phyloP scores from a whole-genome alignment of 2,329 filamentous ascomycete species.

The Pseudopithomyces maydicus region DNA sequence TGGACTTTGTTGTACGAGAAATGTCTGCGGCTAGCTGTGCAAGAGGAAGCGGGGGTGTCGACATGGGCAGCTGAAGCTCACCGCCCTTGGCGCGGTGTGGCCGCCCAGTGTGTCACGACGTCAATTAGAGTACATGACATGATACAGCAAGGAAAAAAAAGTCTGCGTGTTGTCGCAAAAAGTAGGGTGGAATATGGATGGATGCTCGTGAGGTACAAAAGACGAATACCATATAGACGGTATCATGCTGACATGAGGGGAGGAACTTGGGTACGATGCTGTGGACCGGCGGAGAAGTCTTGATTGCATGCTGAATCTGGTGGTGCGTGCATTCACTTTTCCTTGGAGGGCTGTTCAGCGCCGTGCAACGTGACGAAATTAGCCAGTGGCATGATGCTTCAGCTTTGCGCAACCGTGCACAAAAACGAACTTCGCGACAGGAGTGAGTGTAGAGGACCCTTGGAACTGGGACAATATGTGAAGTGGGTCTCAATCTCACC shows the following conservation, averaged over 20 bases:
- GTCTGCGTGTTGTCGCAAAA: slow-evolving; percentile 5
- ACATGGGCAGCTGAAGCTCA: slow-evolving; percentile 2
- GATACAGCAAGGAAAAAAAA: slow-evolving; percentile 6
- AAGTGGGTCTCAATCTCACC: background rate
- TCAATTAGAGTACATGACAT: background rate
- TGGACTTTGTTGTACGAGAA: background rate
- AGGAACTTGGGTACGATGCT: too few species aligned
- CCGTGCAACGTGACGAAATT: background rate
- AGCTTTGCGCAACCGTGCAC: background rate
- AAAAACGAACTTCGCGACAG: slow-evolving; percentile 2
- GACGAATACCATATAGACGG: too few species aligned
- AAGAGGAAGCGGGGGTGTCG: background rate
- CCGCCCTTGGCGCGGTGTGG: slow-evolving; percentile 10
- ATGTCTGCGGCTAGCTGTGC: slow-evolving; percentile 3
- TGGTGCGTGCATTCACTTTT: background rate
- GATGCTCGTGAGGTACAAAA: background rate
- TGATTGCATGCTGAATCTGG: background rate
- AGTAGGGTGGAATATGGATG: slow-evolving; percentile 1
- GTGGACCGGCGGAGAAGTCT: too few species aligned
- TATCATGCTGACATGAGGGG: too few species aligned
- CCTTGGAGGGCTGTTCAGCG: background rate
- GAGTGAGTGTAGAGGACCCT: background rate
- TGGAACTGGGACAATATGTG: background rate
- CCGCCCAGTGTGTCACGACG: slow-evolving; percentile 2
- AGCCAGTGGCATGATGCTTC: background rate